Percentiles rank a stretch among this genome's conserved stretches.
These are phyloP conservation scores for Fusarium sp. DNA, from an alignment of 2,329 filamentous ascomycete species.

Conservation along the genomic window DNA sequence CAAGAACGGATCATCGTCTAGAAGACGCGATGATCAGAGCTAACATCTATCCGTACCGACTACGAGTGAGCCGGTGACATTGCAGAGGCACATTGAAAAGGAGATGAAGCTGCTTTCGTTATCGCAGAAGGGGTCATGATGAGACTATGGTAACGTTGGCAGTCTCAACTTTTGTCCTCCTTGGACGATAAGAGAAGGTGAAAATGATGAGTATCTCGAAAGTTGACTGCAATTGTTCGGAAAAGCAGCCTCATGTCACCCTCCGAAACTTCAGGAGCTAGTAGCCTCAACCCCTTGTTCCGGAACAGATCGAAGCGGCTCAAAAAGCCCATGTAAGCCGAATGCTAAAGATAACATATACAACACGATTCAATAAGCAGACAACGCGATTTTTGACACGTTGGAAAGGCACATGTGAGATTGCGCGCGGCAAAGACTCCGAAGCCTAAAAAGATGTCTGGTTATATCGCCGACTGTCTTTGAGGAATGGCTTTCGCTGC, in stretches of 20 bases:
- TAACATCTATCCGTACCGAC: conserved; percentile 18
- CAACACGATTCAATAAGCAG: conserved; percentile 20
- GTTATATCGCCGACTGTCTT: background rate
- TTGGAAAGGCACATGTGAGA: conserved; percentile 6
- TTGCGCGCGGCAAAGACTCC: conserved; percentile 18
- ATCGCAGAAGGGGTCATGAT: background rate
- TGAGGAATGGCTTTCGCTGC: conserved; percentile 28
- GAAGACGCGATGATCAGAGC: conserved; percentile 3
- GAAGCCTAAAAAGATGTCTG: conserved; percentile 23
- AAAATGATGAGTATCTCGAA: background rate
- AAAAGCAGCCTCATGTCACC: background rate
- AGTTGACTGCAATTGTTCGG: background rate
- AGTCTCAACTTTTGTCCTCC: background rate
- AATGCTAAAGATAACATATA: conserved; percentile 5
- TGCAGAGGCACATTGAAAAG: background rate
- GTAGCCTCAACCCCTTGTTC: background rate
- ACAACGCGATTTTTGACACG: conserved; percentile 22
- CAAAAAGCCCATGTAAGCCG: background rate
- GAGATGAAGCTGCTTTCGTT: background rate
- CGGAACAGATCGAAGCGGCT: conserved; percentile 6
- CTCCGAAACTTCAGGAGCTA: background rate
- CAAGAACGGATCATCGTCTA: conserved; percentile 2
- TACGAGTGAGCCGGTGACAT: background rate
- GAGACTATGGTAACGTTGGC: background rate
- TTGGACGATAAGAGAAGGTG: background rate